Percentiles rank a stretch among this genome's conserved stretches.
Evolutionary conservation across 164 flowering plant species (phyloP).

Genomic region (Hamamelis virginiana): DNA sequence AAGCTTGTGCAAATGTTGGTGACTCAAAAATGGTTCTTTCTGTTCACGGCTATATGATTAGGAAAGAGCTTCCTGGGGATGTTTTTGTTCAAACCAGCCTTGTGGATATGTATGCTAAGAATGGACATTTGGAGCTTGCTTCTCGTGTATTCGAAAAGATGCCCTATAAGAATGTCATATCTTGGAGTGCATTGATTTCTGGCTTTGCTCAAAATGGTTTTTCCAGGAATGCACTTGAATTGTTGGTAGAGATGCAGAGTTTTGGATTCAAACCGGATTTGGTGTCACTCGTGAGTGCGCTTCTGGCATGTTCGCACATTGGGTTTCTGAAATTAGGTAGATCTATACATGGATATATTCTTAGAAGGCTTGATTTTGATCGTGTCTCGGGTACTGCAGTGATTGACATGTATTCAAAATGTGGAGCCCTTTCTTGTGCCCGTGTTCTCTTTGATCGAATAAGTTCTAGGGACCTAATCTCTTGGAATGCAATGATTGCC

Average conservation of each 20-base stretch:
- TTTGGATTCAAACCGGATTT: conserved; percentile 38
- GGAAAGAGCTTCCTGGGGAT: conserved; percentile 34
- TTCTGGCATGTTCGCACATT: conserved; percentile 48
- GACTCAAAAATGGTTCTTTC: conserved; percentile 37
- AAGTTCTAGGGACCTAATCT: conserved; percentile 31
- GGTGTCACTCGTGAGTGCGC: conserved; percentile 46
- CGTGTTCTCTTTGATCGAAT: conserved; percentile 35
- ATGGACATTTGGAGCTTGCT: conserved; percentile 41
- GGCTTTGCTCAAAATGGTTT: conserved; percentile 62
- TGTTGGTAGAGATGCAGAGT: conserved; percentile 46
- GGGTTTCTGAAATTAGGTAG: conserved; percentile 43
- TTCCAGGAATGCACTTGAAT: conserved; percentile 41
- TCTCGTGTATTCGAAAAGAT: conserved; percentile 33
- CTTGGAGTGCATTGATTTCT: conserved; percentile 58
- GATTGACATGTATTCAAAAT: conserved; percentile 62
- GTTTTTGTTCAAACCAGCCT: conserved; percentile 45
- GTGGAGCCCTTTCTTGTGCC: conserved; percentile 45
- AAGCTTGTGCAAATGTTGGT: conserved; percentile 46
- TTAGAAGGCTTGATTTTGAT: conserved; percentile 35
- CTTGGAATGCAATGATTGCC: conserved; percentile 52
- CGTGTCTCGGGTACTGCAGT: conserved; percentile 38
- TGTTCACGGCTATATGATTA: conserved; percentile 47
- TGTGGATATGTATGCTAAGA: conserved; percentile 62
- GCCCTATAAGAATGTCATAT: conserved; percentile 30
- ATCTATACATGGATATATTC: conserved; percentile 48